Base-by-base conservation (phyloP, 176 grass and related monocot genomes). In the Carex parvula region DNA sequence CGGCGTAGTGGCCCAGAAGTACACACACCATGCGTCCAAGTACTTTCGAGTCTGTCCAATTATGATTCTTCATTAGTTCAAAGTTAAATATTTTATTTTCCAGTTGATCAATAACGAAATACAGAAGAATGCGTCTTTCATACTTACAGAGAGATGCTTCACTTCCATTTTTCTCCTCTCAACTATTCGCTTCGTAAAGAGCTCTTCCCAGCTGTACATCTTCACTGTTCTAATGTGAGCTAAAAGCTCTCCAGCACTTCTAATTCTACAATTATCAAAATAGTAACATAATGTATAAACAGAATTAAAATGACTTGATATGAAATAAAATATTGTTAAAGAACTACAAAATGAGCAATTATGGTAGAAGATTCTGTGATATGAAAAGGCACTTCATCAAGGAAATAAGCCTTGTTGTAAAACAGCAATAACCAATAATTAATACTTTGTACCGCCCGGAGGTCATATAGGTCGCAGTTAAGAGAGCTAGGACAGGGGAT, bases 21-120 rank as follows among this genome's bases (percentile, higher is more conserved):
- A 98, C 3, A 98, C 95, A 87, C 95, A 98, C 95, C 92, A 98
- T 37, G 95, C 95, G 82, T 98, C 95, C 82, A 98, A 88, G 90
- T 98, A 98, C 88, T 98, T 98, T 69, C 90, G 88, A 87, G 95
- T 98, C 95, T 98, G 44, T 29, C 17, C 67, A 62, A 79, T 76
- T 56, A 14, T 55, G 55, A 55, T 76, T 29, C 48, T 55, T 55
- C 8, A 14, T 76, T 55, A 76, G 72, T 76, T 17, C 11, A 76
- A 76, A 29, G 54, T 29, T 29, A 13, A 75, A 30, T 30, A 75
- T 54, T 30, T 32, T 8, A 14, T 54, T 55, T 30, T 53, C 24
- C 13, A 55, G 17, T 76, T 76, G 13, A 76, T 54, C 72, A 39
- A 68, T 29, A 55, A 54, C 0, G 32, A 8, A 33, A 77, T 15